Conservation (phyloP, 176 grass and related monocot species). For the Carex littledalei region DNA sequence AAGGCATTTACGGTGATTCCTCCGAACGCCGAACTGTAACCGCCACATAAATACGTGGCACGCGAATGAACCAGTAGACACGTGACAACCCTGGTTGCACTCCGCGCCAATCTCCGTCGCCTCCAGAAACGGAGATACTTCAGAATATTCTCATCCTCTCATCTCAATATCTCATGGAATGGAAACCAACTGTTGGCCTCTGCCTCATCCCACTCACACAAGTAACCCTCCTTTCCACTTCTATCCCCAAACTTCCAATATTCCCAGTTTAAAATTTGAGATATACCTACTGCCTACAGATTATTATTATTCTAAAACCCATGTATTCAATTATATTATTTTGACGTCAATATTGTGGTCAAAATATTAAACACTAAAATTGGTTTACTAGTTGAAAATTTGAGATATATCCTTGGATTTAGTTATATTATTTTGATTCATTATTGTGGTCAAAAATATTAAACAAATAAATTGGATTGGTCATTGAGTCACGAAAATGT, state of each 20-base stretch:
- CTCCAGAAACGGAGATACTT: constrained; percentile 26
- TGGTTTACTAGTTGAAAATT: not conserved
- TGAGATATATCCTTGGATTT: not conserved
- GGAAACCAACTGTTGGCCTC: constrained; percentile 4
- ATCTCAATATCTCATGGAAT: constrained; percentile 30
- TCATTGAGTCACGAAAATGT: not conserved
- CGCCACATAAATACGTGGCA: not conserved
- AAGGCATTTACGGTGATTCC: not conserved
- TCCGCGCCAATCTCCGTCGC: not conserved
- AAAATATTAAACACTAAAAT: not conserved
- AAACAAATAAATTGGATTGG: not conserved
- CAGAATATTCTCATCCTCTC: constrained; percentile 54
- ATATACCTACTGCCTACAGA: not conserved
- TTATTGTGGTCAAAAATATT: not conserved
- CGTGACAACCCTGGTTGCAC: not conserved
- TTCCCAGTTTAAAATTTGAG: not conserved
- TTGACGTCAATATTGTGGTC: not conserved
- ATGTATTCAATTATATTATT: not conserved
- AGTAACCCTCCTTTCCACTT: not conserved
- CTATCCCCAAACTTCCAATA: not conserved
- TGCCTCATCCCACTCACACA: not conserved
- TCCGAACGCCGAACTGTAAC: not conserved
- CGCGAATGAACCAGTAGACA: not conserved
- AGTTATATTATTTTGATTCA: not conserved
- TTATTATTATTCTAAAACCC: not conserved